Base-by-base conservation (phyloP, 2,329 filamentous ascomycete species). In the Leptographium flavum region DNA sequence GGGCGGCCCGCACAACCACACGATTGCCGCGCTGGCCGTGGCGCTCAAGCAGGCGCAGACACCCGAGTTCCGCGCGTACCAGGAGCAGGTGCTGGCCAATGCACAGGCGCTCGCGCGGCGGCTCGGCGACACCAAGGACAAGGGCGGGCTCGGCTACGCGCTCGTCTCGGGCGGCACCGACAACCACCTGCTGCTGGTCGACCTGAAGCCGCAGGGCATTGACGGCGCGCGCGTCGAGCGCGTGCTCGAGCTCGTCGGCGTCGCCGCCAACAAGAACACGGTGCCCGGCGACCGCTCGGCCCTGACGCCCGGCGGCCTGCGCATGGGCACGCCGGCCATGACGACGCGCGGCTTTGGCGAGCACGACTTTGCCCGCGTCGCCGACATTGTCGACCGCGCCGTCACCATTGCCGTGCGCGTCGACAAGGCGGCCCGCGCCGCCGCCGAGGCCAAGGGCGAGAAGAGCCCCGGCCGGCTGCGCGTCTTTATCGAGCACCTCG, bases 231-330 rank as follows among this genome's bases (percentile, higher is more conserved):
- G 88, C 44, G 87, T 94, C 14, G 88, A 95, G 69, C 81, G 87
- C 39, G 80, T 94, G 15, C 74, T 95, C 22, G 88, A 95, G 62
- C 77, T 94, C 39, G 87, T 93, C 53, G 90, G 90, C 56, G 90
- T 96, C 43, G 92, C 92, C n/a, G 83, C 85, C 60, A 98, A 98
- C 74, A 98, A 98, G 75, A 98, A 98, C 69, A 95, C 92, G 8
- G 90, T 95, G 0, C 92, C 92, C 1, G 92, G 90, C 37, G 92
- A 98, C 66, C 86, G 82, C 60, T 94, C 87, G 1, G 92, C 92
- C 1, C 76, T 98, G 58, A 86, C 90, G 52, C 92, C 92, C 14
- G 90, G 90, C 53, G 92, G 92, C 52, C 73, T 98, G 52, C 82
- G 92, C 53, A 88, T 98, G 67, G 92, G 92, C 46, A 92, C 90